Conservation (phyloP, 2,329 filamentous ascomycete species). For the Aspergillus brasiliensis region DNA sequence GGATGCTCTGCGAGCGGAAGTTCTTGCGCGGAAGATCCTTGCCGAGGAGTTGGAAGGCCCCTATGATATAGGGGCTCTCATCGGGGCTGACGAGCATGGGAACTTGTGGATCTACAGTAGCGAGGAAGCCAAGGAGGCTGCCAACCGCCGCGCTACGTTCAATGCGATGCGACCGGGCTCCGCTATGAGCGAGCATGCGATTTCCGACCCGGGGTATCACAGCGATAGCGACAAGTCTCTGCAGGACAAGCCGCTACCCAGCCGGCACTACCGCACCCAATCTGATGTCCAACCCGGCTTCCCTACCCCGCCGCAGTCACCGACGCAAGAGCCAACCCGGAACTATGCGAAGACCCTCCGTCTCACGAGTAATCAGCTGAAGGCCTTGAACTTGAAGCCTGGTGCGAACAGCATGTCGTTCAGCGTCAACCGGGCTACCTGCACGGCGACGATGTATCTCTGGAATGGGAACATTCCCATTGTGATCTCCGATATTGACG, state of each 20-base stretch:
- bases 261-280: slow-evolving; percentile 60
- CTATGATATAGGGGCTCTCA: slow-evolving; percentile 93
- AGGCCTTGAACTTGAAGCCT: slow-evolving; percentile 75
- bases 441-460: slow-evolving; percentile 87
- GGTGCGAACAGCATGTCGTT: slow-evolving; percentile 96
- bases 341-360: slow-evolving; percentile 97
- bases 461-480: slow-evolving; percentile 92
- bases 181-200: slow-evolving; percentile 70
- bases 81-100: slow-evolving; percentile 91
- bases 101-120: slow-evolving; percentile 99
- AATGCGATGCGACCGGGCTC: slow-evolving; percentile 54
- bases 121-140: slow-evolving; percentile 90
- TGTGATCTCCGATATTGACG: slow-evolving; percentile 97
- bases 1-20: slow-evolving; percentile 85
- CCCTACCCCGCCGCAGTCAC: slow-evolving; percentile 59
- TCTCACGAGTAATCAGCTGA: slow-evolving; percentile 92
- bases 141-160: slow-evolving; percentile 65
- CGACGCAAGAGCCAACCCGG: slow-evolving; percentile 66
- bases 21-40: slow-evolving; percentile 89
- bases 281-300: slow-evolving; percentile 71
- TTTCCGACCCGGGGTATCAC: slow-evolving; percentile 92
- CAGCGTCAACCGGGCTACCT: slow-evolving; percentile 92
- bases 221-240: slow-evolving; percentile 76
- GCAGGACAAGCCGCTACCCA: slow-evolving; percentile 61
- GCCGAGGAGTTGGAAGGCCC: slow-evolving; percentile 91